Base-by-base conservation (phyloP, 2,329 filamentous ascomycete genomes). In the Thyridium curvatum region DNA sequence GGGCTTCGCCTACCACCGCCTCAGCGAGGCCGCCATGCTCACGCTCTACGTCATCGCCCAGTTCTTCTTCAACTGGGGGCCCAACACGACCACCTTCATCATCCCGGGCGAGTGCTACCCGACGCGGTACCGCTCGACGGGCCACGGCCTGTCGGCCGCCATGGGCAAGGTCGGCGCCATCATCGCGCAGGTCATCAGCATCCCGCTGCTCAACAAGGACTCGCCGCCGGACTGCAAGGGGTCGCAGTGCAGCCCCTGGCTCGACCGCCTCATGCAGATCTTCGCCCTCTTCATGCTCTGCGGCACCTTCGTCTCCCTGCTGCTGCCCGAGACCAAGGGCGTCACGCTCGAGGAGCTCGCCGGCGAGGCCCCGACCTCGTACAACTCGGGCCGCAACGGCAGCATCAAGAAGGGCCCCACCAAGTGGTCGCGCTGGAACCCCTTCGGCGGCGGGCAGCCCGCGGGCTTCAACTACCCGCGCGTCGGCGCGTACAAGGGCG, bases 261-360 rank as follows among this genome's bases (percentile, higher is more conserved):
- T 90, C 39, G 74, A 85, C 56, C 79, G 83, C 41, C 74, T 90
- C 30, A 80, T 91, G 66, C 72, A 87, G 56, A 83, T 89, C 30
- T 89, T 86, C 58, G 83, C 84, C 0, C 68, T 87, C 9, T 89
- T 91, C 67, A 90, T 89, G 86, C 68, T 90, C 6, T 72, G 74
- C 37, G 86, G 86, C 29, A 74, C 77, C 34, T 60, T 86, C 34
- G 77, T 78, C 3, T 80, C 81, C 2, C 64, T 89, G 4, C 62
- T 91, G n/a, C 79, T 90, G 16, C 84, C 84, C 0, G 86, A 89
- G 62, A 89, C 82, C 0, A 88, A 84, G 64, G 73, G 82, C 2
- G 71, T 79, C 56, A 87, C 84, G 0, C 66, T 93, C 32, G 86
- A 88, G 54, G 74, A 82, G 46, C 63, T 88, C 13, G 73, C 80